Evolutionary conservation across 805 yeast species (phyloP), one percentile per base, ranked within the genome.

Genomic region (Saccharomycopsis fodiens): DNA sequence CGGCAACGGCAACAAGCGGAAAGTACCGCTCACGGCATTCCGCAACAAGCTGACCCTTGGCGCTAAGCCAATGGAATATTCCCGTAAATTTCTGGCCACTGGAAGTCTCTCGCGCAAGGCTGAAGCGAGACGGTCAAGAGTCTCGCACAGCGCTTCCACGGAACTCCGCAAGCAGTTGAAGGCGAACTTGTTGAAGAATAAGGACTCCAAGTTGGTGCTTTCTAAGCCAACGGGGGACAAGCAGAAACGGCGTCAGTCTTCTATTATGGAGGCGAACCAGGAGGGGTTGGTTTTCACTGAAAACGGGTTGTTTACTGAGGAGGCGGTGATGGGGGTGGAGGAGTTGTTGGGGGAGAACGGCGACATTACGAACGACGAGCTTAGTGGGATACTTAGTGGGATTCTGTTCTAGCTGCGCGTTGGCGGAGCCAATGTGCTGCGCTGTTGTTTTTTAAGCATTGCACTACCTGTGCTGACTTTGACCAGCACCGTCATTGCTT

Each of bases 11-110:
- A 59, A 70, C 58, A 65, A 69, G 57, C 75, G 73, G 59, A 71
- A 71, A 45, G 79, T 87, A 6, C 97, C 97, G 3, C 64, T 89
- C 35, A 85, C 94, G 2, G 97, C 97, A 1, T 91, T 91, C 61
- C 70, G 97, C 58, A 89, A 87, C 64, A 82, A 87, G 57, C 83
- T 84, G 10, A 62, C 76, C 8, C 58, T 61, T 23, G 53, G 59
- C 30, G 54, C 58, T 36, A 52, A 20, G 21, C 29, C n/a, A 23
- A 17, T 29, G 17, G 39, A 38, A 35, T 34, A 20, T 27, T 25
- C 13, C n/a, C 30, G 47, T 37, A 40, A 44, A 35, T 37, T 31
- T 16, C 32, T 42, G 37, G 29, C 29, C 10, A 39, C 54, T 60
- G 54, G 39, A 57, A 10, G 63, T 64, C 7, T 53, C 50, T 10